A percentile compares a stretch with the other conserved stretches of the same genome.
These are phyloP conservation scores for Ustilago nuda DNA, from an alignment of 1,284 basidiomycete species.

Conservation along the genomic window DNA sequence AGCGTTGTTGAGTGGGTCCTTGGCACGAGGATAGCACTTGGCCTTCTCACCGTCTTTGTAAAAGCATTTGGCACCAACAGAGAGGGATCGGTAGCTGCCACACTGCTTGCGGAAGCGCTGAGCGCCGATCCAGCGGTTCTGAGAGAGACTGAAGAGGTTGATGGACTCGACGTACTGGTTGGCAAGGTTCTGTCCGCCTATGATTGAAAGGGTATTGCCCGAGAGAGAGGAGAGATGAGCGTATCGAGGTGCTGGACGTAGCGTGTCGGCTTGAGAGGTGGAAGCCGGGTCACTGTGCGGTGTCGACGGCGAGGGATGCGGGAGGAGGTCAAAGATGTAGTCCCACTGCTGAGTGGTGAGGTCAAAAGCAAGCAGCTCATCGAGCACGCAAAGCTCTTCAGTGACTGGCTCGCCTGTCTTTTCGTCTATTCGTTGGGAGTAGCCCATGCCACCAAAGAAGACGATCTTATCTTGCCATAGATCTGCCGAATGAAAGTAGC, in stretches of 20 bases:
- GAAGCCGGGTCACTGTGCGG: constrained; percentile 13
- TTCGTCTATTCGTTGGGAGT: constrained; percentile 25
- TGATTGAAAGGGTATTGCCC: constrained; percentile 78
- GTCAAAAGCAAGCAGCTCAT: constrained; percentile 62
- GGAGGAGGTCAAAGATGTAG: constrained; percentile 33
- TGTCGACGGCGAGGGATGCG: constrained; percentile 7
- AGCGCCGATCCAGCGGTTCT: constrained; percentile 48
- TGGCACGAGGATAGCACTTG: constrained; percentile 53
- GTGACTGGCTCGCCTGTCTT: constrained; percentile 4
- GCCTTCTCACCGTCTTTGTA: constrained; percentile 51
- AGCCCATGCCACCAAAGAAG: constrained; percentile 66
- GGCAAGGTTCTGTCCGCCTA: constrained; percentile 85
- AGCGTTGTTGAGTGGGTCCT: constrained; percentile 30
- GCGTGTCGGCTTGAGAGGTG: constrained; percentile 12
- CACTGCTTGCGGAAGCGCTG: constrained; percentile 58
- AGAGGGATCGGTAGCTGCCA: constrained; percentile 60
- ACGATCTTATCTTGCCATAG: constrained; percentile 62
- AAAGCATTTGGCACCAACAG: constrained; percentile 42
- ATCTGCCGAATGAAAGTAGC: constrained; percentile 66
- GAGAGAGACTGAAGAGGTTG: constrained; percentile 57
- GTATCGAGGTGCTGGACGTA: constrained; percentile 54
- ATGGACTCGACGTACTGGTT: constrained; percentile 71
- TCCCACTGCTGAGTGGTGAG: constrained; percentile 59
- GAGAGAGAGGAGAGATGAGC: constrained; percentile 62
- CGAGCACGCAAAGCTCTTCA: constrained; percentile 59